Evolutionary conservation across 2,329 filamentous ascomycete genomes (phyloP).

Genomic region (Fusarium brevicatenulatum): DNA sequence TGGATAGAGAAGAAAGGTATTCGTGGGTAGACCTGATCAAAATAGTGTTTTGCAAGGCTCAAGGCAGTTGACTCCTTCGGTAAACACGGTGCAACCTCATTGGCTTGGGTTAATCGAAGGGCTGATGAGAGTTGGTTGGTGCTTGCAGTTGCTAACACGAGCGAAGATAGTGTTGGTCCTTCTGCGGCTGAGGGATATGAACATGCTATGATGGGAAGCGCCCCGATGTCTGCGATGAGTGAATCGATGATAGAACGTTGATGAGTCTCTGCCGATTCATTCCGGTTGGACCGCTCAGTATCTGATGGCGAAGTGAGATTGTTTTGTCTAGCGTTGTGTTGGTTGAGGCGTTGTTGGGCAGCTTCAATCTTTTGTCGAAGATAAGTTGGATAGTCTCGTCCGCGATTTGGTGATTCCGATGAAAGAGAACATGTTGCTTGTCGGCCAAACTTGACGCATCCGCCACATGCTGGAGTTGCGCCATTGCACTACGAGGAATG

Average conservation of each 20-base stretch:
- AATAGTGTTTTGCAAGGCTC: background rate
- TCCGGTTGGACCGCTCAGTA: background rate
- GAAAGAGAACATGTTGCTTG: background rate
- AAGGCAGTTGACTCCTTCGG: background rate
- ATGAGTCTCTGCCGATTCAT: background rate
- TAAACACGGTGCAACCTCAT: background rate
- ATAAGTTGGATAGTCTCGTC: background rate
- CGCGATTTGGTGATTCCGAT: background rate
- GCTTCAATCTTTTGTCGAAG: constrained; percentile 3
- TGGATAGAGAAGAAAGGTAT: constrained; percentile 21
- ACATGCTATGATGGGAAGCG: background rate
- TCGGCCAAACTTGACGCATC: background rate
- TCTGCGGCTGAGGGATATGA: background rate
- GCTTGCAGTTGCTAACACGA: constrained; percentile 8
- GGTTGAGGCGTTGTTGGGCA: background rate
- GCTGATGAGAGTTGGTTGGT: constrained; percentile 3
- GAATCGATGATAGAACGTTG: constrained; percentile 9
- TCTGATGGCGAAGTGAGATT: background rate
- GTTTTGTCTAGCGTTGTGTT: background rate
- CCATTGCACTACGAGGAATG: background rate
- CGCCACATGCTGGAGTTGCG: background rate
- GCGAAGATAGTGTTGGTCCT: background rate
- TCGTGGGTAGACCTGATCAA: background rate
- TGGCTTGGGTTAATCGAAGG: background rate
- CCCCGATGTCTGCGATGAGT: constrained; percentile 3